Evolutionary conservation across 768 basidiomycete species (phyloP), one percentile per base, ranked within the genome.

Genomic region (Lyophyllum semitale): DNA sequence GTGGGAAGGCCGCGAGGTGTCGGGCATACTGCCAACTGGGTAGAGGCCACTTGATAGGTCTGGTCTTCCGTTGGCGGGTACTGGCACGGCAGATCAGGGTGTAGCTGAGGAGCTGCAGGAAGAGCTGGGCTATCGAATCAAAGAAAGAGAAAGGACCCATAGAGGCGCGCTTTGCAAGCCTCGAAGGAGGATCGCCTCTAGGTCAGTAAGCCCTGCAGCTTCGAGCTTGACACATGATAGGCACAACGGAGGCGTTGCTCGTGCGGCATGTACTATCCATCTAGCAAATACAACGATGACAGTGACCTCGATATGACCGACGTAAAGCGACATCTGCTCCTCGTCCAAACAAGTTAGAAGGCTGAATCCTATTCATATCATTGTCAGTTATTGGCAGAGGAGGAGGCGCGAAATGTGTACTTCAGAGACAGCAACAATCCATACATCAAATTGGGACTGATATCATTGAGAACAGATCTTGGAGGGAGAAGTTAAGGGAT

Each of bases 271-370:
- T 22, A 13, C 11, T 22, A 48, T 32, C 53, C 53, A 54, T 11
- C 33, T 3, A 2, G 23, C 27, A 27, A 48, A 42, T 12, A 8
- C 13, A 12, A 22, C 11, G 17, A 54, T 18, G 11, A 26, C 17
- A 33, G 7, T 8, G 3, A 22, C 26, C 12, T 27, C 8, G 9
- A 48, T 17, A 43, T 33, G 17, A 22, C 20, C 23, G 18, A 54
- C 35, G 15, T 22, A n/a, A 18, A 54, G 46, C 29, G 32, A 54
- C 25, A n/a, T n/a, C n/a, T n/a, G n/a, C n/a, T n/a, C n/a, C n/a
- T 99, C 97, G 62, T 99, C 97, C 55, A 98, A 76, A 68, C 95
- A 97, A 11, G 96, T 97, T 6, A 98, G 95, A 20, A 98, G 73
- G n/a, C 89, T 42, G 80, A 77, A 57, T 87, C 89, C 93, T 96